phyloP scores from a whole-genome alignment of 1,139 yeast species.

The Geotrichum aggregatum region DNA sequence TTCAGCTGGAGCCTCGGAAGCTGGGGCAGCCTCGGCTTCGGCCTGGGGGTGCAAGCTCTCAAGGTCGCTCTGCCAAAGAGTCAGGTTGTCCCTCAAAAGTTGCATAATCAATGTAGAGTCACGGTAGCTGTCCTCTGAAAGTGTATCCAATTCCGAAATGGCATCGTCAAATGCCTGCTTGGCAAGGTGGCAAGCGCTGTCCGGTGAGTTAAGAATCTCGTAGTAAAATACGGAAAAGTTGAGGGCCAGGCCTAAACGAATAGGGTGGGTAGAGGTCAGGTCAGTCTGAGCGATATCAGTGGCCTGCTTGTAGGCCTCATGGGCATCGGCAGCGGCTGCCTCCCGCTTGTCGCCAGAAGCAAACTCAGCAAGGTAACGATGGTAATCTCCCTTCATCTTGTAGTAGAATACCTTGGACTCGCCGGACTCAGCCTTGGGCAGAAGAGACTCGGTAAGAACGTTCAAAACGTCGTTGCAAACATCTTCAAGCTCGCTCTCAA shows the following conservation, averaged over 20 bases:
- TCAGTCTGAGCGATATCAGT: constrained; percentile 97
- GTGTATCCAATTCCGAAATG: constrained; percentile 95
- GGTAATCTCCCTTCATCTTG: constrained; percentile 99
- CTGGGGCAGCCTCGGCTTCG: constrained; percentile 12
- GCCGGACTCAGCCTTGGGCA: constrained; percentile 94
- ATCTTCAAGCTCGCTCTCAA: constrained; percentile 88
- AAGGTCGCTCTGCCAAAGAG: constrained; percentile 84
- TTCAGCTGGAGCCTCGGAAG: constrained; percentile 8
- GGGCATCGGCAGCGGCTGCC: constrained; percentile 89
- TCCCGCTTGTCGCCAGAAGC: constrained; percentile 91
- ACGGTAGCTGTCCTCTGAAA: constrained; percentile 96
- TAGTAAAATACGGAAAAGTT: constrained; percentile 97
- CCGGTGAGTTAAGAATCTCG: constrained; percentile 97
- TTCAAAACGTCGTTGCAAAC: constrained; percentile 91
- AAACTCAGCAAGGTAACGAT: constrained; percentile 97
- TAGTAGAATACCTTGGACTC: constrained; percentile 98
- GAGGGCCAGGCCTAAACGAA: constrained; percentile 95
- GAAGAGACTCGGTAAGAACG: constrained; percentile 83
- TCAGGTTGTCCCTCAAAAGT: constrained; percentile 95
- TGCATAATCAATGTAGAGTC: constrained; percentile 98
- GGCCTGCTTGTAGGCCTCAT: constrained; percentile 94
- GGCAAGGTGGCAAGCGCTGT: constrained; percentile 98
- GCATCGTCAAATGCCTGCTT: constrained; percentile 99
- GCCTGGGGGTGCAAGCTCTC: constrained; percentile 18
- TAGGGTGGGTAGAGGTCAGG: constrained; percentile 98